A percentile compares a stretch with the other conserved stretches of the same genome.
Evolutionary conservation across 495 filamentous ascomycete genomes (phyloP).

Genomic region (Podospora tetraspora): DNA sequence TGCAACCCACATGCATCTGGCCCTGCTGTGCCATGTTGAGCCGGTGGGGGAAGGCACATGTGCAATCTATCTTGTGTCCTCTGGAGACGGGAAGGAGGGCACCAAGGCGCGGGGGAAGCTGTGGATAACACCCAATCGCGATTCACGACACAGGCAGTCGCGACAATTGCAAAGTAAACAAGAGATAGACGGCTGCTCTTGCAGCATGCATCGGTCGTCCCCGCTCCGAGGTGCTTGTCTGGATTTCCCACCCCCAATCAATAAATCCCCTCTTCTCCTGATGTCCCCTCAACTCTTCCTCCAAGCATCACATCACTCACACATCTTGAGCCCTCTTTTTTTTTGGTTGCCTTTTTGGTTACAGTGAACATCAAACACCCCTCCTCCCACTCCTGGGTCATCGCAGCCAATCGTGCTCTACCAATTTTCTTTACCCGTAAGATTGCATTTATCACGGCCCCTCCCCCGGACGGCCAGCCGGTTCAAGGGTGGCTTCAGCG

Average conservation of each 20-base stretch:
- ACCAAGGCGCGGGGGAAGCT: background rate
- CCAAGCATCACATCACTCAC: constrained; percentile 21
- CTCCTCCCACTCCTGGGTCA: constrained; percentile 10
- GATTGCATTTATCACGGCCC: constrained; percentile 26
- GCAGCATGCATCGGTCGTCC: background rate
- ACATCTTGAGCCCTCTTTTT: constrained; percentile 2
- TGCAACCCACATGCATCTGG: constrained; percentile 10
- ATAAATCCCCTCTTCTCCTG: constrained; percentile 25
- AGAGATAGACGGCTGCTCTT: background rate
- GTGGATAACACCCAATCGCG: background rate
- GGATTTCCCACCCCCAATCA: background rate
- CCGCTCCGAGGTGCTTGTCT: background rate
- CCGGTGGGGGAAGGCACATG: background rate
- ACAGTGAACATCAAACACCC: constrained; percentile 24
- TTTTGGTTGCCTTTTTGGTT: constrained; percentile 10
- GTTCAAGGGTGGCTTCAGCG: constrained; percentile 10
- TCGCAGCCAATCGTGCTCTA: constrained; percentile 23
- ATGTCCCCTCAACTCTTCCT: constrained; percentile 19
- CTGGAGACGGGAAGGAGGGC: background rate
- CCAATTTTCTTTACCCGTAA: constrained; percentile 29
- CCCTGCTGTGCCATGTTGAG: background rate
- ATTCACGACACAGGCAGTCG: background rate
- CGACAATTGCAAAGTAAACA: constrained; percentile 1
- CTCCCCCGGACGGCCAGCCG: constrained; percentile 12
- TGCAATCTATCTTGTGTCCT: background rate